These are phyloP conservation scores for Achaetomiella virescens DNA, from an alignment of 495 filamentous ascomycete genomes.

Conservation along the genomic window DNA sequence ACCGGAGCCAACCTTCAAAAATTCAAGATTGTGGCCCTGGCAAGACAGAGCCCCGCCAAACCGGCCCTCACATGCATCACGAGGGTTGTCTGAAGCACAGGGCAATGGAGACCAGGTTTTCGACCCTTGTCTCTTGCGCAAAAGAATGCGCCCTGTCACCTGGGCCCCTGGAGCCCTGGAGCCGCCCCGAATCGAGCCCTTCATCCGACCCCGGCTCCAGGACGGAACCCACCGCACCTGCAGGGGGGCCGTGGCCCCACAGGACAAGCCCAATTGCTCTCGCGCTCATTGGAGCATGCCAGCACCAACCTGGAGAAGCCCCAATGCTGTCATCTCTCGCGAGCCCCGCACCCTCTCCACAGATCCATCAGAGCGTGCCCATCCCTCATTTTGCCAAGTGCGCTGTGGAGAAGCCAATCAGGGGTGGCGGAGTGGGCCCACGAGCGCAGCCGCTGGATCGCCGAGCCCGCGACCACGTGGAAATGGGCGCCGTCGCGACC, in stretches of 20 bases:
- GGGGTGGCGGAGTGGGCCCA: background rate
- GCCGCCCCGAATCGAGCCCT: conserved; percentile 18
- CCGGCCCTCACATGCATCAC: conserved; percentile 7
- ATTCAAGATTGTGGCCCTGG: background rate
- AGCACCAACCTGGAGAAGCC: background rate
- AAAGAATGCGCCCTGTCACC: conserved; percentile 6
- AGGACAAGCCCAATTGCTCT: background rate
- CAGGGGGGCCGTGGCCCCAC: background rate
- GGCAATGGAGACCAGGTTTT: background rate
- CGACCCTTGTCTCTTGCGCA: background rate
- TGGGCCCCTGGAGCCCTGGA: background rate
- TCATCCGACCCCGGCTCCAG: conserved; percentile 21
- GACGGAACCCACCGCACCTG: conserved; percentile 8
- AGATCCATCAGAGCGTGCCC: background rate
- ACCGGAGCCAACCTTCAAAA: background rate
- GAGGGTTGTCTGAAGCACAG: background rate
- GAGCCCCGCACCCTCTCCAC: background rate
- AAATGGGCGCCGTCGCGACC: conserved; percentile 1
- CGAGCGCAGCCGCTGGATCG: background rate
- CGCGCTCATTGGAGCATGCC: background rate
- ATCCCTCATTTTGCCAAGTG: background rate
- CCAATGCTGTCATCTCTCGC: conserved; percentile 2
- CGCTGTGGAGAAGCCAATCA: conserved; percentile 9
- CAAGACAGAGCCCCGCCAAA: background rate
- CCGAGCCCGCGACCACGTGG: conserved; percentile 5